Conservation (phyloP, 805 yeast genomes). For the Candida sakaeoensis region DNA sequence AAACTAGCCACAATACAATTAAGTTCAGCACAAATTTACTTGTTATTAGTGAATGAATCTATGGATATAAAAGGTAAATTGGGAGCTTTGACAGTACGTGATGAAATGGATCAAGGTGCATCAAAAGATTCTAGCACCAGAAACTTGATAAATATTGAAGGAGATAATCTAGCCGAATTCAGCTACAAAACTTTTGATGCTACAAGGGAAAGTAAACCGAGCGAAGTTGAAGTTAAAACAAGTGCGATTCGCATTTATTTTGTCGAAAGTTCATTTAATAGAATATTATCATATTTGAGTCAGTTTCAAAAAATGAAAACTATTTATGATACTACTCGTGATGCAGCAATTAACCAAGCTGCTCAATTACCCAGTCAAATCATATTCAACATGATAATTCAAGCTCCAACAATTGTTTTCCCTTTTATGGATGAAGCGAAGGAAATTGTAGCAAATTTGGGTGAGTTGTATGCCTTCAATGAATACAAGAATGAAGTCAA, state of each 20-base stretch:
- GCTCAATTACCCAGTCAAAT: slow-evolving; percentile 57
- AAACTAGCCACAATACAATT: slow-evolving; percentile 76
- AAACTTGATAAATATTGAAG: slow-evolving; percentile 74
- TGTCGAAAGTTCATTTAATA: slow-evolving; percentile 74
- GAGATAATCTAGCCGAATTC: slow-evolving; percentile 75
- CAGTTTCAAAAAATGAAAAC: slow-evolving; percentile 83
- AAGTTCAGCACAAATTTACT: slow-evolving; percentile 66
- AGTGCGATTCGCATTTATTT: slow-evolving; percentile 77
- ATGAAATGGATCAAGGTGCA: slow-evolving; percentile 66
- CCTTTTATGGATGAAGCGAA: slow-evolving; percentile 46
- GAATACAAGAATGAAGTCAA: slow-evolving; percentile 47
- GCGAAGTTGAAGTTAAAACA: slow-evolving; percentile 59
- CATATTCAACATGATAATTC: slow-evolving; percentile 66
- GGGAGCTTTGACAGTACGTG: slow-evolving; percentile 76
- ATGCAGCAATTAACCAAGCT: slow-evolving; percentile 83
- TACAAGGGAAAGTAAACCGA: slow-evolving; percentile 42
- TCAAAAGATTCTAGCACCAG: slow-evolving; percentile 57
- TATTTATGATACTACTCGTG: slow-evolving; percentile 85
- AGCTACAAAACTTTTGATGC: slow-evolving; percentile 75
- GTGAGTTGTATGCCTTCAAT: slow-evolving; percentile 75
- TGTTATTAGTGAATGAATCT: slow-evolving; percentile 69
- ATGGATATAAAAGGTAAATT: slow-evolving; percentile 68
- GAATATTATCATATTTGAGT: slow-evolving; percentile 61
- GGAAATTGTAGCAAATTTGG: slow-evolving; percentile 40
- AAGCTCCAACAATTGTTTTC: slow-evolving; percentile 81